Evolutionary conservation across 139 green algal species (phyloP), one percentile per base, ranked within the genome.

Genomic region (Coccomyxa sp.): DNA sequence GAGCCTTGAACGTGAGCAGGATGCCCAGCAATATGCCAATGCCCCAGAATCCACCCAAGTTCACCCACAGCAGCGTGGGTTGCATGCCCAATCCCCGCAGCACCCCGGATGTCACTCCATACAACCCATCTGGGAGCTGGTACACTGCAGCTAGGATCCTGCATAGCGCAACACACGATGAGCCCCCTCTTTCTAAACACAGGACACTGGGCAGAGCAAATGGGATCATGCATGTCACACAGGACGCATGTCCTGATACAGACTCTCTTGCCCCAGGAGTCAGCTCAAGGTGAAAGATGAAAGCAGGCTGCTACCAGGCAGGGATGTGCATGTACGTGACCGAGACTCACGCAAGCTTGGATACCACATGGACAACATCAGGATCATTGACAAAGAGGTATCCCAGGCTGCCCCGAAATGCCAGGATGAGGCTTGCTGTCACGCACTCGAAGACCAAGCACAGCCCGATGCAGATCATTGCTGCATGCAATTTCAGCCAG

Each of bases 81-180:
- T 83, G 79, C 22, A 64, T 33, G 7, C 79, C 79, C 74, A 83
- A 76, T 39, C 79, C 79, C 64, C 78, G 77, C 31, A 68, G 39
- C 7, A 76, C 18, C 7, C 38, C 71, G 4, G 39, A 76, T 7
- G 64, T 12, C 14, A 34, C 22, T 18, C 39, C 39, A 37, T 64
- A 76, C 22, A 76, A 14, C 12, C 18, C 22, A 35, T 76, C 71
- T 36, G 71, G 38, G 9, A 78, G n/a, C 74, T 71, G 50, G 44
- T 78, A 78, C 24, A 78, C 31, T 12, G 41, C 44, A 31, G 44
- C 44, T 33, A 44, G 33, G 9, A 70, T 34, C 37, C 50, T 64
- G 50, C 50, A 64, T 1, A 64, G 33, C 29, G 36, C 37, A 1
- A 44, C 1, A 44, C 70, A 75, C 44, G 9, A 31, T 33, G 24